A percentile compares a stretch with the other conserved stretches of the same genome.
phyloP scores from a whole-genome alignment of 2,329 filamentous ascomycete genomes.

The Penicillium sp. region DNA sequence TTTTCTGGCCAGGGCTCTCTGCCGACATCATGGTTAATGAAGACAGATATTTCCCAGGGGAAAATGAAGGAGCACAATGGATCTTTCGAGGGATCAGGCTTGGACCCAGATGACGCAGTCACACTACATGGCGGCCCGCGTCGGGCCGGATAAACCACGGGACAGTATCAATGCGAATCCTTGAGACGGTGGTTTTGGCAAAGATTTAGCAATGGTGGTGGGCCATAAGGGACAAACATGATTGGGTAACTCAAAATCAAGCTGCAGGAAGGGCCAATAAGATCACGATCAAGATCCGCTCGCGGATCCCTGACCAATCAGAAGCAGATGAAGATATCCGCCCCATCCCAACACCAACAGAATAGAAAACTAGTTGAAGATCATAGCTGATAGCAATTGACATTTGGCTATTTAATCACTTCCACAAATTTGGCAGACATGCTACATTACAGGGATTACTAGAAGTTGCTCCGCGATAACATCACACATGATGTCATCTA shows the following conservation, averaged over 20 bases:
- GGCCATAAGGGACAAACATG: too few species aligned
- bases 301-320: too few species aligned
- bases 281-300: too few species aligned
- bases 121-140: constrained; percentile 8
- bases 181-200: too few species aligned
- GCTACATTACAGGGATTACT: constrained; percentile 20
- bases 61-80: not conserved
- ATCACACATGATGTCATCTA: constrained; percentile 28
- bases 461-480: constrained; percentile 6
- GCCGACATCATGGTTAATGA: constrained; percentile 23
- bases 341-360: too few species aligned
- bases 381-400: too few species aligned
- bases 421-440: constrained; percentile 6
- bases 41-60: not conserved
- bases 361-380: too few species aligned
- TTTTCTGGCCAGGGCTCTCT: constrained; percentile 29
- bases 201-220: too few species aligned
- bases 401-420: too few species aligned
- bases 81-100: not conserved
- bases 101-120: constrained; percentile 5
- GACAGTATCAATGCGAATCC: not conserved
- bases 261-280: too few species aligned
- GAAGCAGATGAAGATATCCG: too few species aligned
- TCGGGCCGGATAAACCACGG: constrained; percentile 9
- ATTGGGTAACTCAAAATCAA: too few species aligned